A percentile compares a stretch with the other conserved stretches of the same genome.
Conservation (phyloP, 768 basidiomycete genomes). For the Guyanaporus albipodus region DNA sequence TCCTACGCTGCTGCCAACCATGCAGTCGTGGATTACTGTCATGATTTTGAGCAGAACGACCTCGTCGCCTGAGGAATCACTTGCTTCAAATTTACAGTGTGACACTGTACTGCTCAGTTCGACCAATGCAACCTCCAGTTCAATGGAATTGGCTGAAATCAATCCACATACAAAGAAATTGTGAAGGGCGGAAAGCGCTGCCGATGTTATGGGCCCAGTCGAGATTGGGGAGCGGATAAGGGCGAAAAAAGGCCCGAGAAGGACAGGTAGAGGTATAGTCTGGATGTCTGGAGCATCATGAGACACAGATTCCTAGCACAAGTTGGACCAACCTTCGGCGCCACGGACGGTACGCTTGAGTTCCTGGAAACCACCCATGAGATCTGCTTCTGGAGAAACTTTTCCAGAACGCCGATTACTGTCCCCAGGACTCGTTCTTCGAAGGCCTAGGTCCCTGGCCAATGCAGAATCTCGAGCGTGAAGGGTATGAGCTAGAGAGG, state of each 20-base stretch:
- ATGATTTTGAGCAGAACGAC: constrained; percentile 91
- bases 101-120: constrained; percentile 88
- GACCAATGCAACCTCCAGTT: constrained; percentile 63
- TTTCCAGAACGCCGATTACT: constrained; percentile 42
- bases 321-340: constrained; percentile 49
- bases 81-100: constrained; percentile 97
- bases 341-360: constrained; percentile 72
- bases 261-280: constrained; percentile 50
- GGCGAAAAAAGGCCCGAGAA: constrained; percentile 87
- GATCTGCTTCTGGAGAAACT: constrained; percentile 69
- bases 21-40: constrained; percentile 80
- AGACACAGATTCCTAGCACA: constrained; percentile 11
- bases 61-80: constrained; percentile 96
- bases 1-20: constrained; percentile 64
- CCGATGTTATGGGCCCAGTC: constrained; percentile 96
- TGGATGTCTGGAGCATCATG: constrained; percentile 50
- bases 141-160: constrained; percentile 52
- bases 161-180: constrained; percentile 80
- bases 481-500: constrained; percentile 63
- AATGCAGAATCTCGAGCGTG: constrained; percentile 62
- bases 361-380: constrained; percentile 88
- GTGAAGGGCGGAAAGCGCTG: constrained; percentile 83
- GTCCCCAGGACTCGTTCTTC: constrained; percentile 51
- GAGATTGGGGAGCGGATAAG: constrained; percentile 92
- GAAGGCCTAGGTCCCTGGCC: constrained; percentile 70